Evolutionary conservation across 2,329 filamentous ascomycete species (phyloP).

Genomic region (Cladosporium sp.): DNA sequence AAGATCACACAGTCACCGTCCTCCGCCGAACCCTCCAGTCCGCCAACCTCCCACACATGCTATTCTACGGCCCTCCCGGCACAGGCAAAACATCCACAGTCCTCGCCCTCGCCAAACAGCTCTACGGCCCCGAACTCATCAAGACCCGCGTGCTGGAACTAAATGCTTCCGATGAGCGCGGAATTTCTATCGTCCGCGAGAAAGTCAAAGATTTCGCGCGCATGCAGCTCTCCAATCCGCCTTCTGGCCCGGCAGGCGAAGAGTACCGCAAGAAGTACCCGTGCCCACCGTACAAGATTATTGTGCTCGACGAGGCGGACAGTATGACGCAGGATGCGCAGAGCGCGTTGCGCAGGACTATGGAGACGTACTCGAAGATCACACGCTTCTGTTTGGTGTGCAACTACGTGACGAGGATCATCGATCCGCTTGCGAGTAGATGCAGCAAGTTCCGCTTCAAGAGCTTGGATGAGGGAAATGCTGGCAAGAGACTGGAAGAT

Average conservation of each 20-base stretch:
- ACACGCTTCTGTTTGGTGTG: constrained; percentile 97
- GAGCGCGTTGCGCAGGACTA: constrained; percentile 85
- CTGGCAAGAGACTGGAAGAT: constrained; percentile 72
- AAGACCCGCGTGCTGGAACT: constrained; percentile 95
- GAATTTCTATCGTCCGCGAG: constrained; percentile 93
- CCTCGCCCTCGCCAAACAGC: constrained; percentile 92
- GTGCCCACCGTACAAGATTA: constrained; percentile 97
- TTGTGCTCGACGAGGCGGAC: constrained; percentile 96
- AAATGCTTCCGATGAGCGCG: constrained; percentile 98
- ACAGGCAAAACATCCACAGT: constrained; percentile 98
- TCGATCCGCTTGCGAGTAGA: constrained; percentile 88
- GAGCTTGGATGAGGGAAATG: constrained; percentile 83
- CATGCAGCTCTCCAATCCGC: constrained; percentile 85
- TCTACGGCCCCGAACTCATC: constrained; percentile 93
- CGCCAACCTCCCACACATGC: constrained; percentile 97
- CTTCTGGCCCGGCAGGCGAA: constrained; percentile 60
- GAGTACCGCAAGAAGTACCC: constrained; percentile 70
- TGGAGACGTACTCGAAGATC: constrained; percentile 97
- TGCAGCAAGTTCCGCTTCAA: constrained; percentile 99
- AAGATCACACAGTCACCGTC: constrained; percentile 94
- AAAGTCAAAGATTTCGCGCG: constrained; percentile 98
- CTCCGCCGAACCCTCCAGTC: constrained; percentile 91
- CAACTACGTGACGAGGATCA: constrained; percentile 98
- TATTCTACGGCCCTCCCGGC: constrained; percentile 96
- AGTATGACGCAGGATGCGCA: constrained; percentile 99